Evolutionary conservation across 192 early-diverging fungal species (phyloP), one percentile per base, ranked within the genome.

Genomic region (Podila verticillata): DNA sequence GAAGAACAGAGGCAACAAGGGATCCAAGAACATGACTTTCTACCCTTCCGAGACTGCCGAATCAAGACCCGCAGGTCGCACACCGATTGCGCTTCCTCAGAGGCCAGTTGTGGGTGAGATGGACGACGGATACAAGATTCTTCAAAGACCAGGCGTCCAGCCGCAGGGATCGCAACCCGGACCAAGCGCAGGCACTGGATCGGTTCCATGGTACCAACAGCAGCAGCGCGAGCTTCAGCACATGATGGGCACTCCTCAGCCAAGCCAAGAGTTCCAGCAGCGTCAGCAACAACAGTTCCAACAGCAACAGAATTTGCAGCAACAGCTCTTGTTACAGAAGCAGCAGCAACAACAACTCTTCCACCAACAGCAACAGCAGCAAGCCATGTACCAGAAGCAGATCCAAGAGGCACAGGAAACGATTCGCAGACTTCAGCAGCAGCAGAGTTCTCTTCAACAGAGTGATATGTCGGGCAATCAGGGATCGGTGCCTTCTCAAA

Each of bases 361-460:
- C 34, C 63, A 72, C 29, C 77, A 80, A 31, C 70, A 72, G 63
- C 34, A 34, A 26, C 77, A 80, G 5, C 77, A 80, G 49, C 77
- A 80, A 12, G 77, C 54, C 2, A 48, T 71, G 17, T 80, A 72
- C 47, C 77, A 80, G 54, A 49, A 72, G 24, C 77, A 80, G 28
- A 80, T 80, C 28, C 77, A 80, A 28, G 65, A 80, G 24, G 77
- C 77, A 10, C 77, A 80, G 20, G 77, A 70, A 24, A 80, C 77
- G 28, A 80, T 80, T 36, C 17, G 44, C 13, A 63, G 77, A 20
- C 70, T 80, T 29, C 77, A 80, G 29, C 70, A 79, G 15, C 75
- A 79, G 17, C 75, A 79, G 31, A 58, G 65, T 15, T 65, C 70
- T 28, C 60, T 79, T 29, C 75, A 78, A 19, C 67, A 36, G 68